Conservation (phyloP, 257 asterid genomes). For the Thymus mandschuricus region DNA sequence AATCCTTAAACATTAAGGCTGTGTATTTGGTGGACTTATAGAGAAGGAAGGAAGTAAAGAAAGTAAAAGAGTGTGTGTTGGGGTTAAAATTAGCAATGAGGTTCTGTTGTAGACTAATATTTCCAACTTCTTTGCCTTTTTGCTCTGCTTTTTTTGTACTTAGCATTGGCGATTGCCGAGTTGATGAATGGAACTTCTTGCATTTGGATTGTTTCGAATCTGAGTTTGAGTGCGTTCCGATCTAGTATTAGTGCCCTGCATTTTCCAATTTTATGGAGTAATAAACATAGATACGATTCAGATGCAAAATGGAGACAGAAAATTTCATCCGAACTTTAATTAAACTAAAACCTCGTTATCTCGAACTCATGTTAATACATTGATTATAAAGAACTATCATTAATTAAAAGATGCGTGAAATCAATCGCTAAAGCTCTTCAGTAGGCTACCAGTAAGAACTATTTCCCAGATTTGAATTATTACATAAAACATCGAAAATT, state of each 20-base stretch:
- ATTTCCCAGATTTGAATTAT: neutral
- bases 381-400: too few species aligned
- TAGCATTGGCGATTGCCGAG: constrained; percentile 28
- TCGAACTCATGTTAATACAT: too few species aligned
- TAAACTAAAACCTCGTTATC: too few species aligned
- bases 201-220: constrained; percentile 1
- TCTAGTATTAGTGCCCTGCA: too few species aligned
- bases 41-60: neutral
- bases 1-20: constrained; percentile 43
- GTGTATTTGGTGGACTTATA: neutral
- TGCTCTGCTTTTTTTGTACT: constrained; percentile 10
- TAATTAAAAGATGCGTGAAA: too few species aligned
- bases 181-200: constrained; percentile 26
- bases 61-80: neutral
- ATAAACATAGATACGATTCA: too few species aligned
- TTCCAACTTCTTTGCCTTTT: constrained; percentile 19
- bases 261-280: too few species aligned
- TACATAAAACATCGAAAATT: neutral
- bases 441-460: neutral
- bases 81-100: constrained; percentile 1
- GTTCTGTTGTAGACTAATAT: constrained; percentile 24
- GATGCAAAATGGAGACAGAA: too few species aligned
- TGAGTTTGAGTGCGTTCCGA: neutral
- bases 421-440: neutral
- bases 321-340: too few species aligned